phyloP scores from a whole-genome alignment of 768 basidiomycete species.

The Panus rudis region DNA sequence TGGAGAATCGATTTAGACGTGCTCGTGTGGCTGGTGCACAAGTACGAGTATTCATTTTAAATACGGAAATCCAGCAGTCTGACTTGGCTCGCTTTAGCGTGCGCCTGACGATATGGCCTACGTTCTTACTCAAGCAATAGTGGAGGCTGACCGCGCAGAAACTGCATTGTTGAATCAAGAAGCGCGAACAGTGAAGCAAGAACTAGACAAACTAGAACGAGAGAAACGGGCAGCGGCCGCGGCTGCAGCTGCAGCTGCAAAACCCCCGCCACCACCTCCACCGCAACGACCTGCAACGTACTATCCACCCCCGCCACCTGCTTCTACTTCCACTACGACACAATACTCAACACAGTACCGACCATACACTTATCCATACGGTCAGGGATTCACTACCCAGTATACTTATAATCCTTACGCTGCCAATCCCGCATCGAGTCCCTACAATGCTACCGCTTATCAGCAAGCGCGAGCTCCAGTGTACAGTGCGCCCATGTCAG shows the following conservation, averaged over 20 bases:
- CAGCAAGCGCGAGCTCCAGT: conserved; percentile 21
- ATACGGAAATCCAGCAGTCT: no score
- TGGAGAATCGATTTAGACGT: conserved; percentile 54
- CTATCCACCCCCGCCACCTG: conserved; percentile 20
- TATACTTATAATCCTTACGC: conserved; percentile 17
- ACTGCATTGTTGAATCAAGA: conserved; percentile 50
- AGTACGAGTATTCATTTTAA: no score
- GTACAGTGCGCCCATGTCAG: conserved; percentile 30
- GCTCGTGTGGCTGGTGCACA: no score
- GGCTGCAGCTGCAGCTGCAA: conserved; percentile 10
- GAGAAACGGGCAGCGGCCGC: conserved; percentile 48
- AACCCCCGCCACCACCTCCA: conserved; percentile 2
- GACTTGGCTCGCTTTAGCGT: no score
- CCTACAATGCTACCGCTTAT: not conserved
- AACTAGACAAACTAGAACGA: conserved; percentile 61
- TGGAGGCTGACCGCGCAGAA: conserved; percentile 64
- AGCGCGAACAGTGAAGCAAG: conserved; percentile 52
- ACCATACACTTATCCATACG: conserved; percentile 21
- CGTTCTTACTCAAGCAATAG: conserved; percentile 51
- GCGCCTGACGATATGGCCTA: conserved; percentile 60
- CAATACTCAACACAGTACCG: conserved; percentile 20
- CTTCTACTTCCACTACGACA: conserved; percentile 26
- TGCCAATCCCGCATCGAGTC: conserved; percentile 1
- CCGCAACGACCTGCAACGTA: conserved; percentile 11
- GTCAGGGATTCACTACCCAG: conserved; percentile 18